These are phyloP conservation scores for Afroboletus lepidellus DNA, from an alignment of 1,284 basidiomycete genomes.

Conservation along the genomic window DNA sequence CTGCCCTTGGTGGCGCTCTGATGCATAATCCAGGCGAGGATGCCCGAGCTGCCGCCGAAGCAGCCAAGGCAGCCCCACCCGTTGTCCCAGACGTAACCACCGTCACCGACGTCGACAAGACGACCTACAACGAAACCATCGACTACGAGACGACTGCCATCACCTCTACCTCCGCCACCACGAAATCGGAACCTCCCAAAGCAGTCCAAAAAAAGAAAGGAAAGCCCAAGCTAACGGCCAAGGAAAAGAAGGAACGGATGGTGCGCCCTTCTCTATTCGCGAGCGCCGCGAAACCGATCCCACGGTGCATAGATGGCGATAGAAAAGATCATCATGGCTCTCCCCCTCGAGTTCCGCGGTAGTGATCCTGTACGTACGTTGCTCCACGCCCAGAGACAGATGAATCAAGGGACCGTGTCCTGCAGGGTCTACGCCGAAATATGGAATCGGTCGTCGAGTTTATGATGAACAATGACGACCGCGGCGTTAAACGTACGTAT, in stretches of 20 bases:
- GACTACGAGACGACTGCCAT: constrained; percentile 35
- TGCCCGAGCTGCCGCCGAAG: constrained; percentile 41
- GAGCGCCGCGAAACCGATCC: not conserved
- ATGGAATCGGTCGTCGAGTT: constrained; percentile 78
- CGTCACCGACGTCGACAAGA: constrained; percentile 39
- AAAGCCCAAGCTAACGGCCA: constrained; percentile 69
- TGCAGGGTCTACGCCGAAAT: constrained; percentile 65
- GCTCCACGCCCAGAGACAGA: not conserved
- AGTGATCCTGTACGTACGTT: constrained; percentile 67
- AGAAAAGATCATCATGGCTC: constrained; percentile 71
- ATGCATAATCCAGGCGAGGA: constrained; percentile 41
- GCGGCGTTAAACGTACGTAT: constrained; percentile 56
- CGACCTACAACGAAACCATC: constrained; percentile 41
- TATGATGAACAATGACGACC: constrained; percentile 55
- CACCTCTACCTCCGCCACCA: constrained; percentile 39
- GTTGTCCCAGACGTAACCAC: constrained; percentile 10
- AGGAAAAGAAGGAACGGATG: constrained; percentile 81
- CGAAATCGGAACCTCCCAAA: constrained; percentile 36
- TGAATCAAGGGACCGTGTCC: no score
- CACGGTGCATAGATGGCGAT: constrained; percentile 51
- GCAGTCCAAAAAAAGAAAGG: constrained; percentile 54
- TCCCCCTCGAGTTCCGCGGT: constrained; percentile 90
- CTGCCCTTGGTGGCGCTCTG: not conserved
- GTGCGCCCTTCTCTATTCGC: constrained; percentile 38
- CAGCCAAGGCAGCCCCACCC: constrained; percentile 15